Conservation (phyloP, 2,329 filamentous ascomycete species). For the Curvularia lunata region DNA sequence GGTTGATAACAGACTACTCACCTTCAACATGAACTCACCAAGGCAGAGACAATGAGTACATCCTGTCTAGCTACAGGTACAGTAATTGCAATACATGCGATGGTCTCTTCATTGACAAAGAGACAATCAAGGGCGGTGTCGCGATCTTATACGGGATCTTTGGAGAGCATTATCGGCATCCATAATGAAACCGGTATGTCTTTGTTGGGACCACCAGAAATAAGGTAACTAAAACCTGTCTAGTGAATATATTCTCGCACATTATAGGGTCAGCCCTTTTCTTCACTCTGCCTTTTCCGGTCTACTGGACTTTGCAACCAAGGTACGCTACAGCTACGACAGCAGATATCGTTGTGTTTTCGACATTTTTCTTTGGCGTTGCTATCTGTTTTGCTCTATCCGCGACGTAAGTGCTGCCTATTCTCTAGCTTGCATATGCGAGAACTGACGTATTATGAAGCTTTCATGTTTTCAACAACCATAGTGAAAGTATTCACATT, state of each 20-base stretch:
- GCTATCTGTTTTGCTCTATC: constrained; percentile 3
- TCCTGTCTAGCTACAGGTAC: constrained; percentile 3
- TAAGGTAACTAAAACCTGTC: background rate
- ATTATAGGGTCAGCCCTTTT: background rate
- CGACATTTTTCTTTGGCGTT: constrained; percentile 7
- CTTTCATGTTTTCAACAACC: constrained; percentile 4
- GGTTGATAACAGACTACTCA: background rate
- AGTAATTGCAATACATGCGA: too few species aligned
- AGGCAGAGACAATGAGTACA: constrained; percentile 6
- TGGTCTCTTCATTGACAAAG: background rate
- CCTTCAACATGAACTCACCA: background rate
- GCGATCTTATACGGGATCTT: background rate
- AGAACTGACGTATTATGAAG: background rate
- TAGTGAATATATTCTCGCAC: constrained; percentile 7
- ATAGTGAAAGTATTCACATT: constrained; percentile 1
- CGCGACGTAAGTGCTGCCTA: background rate
- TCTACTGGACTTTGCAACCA: background rate
- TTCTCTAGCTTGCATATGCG: too few species aligned
- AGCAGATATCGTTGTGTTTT: background rate
- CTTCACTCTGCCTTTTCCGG: background rate
- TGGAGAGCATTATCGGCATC: background rate
- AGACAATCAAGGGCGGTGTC: background rate
- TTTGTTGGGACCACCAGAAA: too few species aligned
- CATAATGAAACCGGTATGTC: constrained; percentile 7
- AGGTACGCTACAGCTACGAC: background rate